A percentile compares a stretch with the other conserved stretches of the same genome.
Conservation (phyloP, 2,329 filamentous ascomycete species). For the Exophiala bonariae region DNA sequence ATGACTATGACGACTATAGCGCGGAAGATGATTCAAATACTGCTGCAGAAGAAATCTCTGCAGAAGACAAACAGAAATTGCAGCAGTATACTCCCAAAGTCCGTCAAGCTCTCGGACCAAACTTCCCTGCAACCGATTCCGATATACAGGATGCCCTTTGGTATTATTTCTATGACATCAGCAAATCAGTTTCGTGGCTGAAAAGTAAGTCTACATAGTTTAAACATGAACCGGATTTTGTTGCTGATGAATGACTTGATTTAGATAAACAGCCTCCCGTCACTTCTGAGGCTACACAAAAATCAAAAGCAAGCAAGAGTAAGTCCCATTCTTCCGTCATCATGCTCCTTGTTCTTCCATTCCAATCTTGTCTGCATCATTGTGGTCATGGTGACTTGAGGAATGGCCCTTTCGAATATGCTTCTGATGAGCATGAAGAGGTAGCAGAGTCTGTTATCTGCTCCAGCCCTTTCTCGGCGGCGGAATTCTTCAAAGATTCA, state of each 20-base stretch:
- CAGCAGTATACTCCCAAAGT: constrained; percentile 67
- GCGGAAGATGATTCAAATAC: constrained; percentile 28
- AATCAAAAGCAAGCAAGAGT: constrained; percentile 14
- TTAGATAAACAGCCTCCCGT: constrained; percentile 21
- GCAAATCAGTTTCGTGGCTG: constrained; percentile 79
- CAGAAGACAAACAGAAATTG: constrained; percentile 57
- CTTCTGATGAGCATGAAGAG: constrained; percentile 24
- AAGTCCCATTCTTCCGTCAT: constrained; percentile 8
- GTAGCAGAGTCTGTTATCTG: constrained; percentile 1
- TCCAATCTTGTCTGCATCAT: constrained; percentile 11
- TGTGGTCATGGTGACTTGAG: constrained; percentile 22
- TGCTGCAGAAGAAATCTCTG: constrained; percentile 33
- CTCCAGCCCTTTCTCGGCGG: constrained; percentile 43
- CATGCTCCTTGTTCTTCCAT: constrained; percentile 2
- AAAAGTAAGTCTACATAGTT: constrained; percentile 53
- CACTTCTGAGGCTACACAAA: constrained; percentile 11
- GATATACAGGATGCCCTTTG: constrained; percentile 89
- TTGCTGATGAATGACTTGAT: constrained; percentile 1
- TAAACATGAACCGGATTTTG: constrained; percentile 1
- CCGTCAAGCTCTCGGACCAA: constrained; percentile 63
- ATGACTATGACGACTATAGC: constrained; percentile 42
- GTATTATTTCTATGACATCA: constrained; percentile 94
- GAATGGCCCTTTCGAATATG: constrained; percentile 4
- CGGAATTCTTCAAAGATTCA: constrained; percentile 75
- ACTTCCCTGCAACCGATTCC: constrained; percentile 61